These are phyloP conservation scores for Ganoderma meredithae DNA, from an alignment of 1,284 basidiomycete genomes.

Conservation along the genomic window DNA sequence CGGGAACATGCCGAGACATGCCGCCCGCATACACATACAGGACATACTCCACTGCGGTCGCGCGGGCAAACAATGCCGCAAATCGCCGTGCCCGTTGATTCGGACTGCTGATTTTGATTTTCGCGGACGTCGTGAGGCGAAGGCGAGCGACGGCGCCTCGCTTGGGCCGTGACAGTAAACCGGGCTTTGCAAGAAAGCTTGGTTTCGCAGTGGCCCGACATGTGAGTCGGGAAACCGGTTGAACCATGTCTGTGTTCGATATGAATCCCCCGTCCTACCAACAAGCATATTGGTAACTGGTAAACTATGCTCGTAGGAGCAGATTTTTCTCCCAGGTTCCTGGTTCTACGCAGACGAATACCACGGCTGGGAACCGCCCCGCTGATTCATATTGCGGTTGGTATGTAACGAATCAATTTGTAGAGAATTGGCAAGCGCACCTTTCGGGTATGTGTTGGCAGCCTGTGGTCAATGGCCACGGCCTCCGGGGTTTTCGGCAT, in stretches of 20 bases:
- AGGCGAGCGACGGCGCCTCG: too few relatives aligned
- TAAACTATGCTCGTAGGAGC: background rate
- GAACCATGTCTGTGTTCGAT: background rate
- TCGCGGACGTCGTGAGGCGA: too few relatives aligned
- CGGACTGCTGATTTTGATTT: background rate
- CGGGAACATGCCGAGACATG: too few relatives aligned
- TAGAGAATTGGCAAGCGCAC: too few relatives aligned
- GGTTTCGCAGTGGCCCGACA: background rate
- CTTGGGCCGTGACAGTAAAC: background rate
- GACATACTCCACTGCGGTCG: background rate
- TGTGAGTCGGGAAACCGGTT: too few relatives aligned
- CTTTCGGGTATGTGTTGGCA: too few relatives aligned
- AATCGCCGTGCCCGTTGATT: background rate
- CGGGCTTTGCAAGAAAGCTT: background rate
- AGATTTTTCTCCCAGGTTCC: background rate
- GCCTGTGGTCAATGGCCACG: too few relatives aligned
- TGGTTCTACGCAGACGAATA: background rate
- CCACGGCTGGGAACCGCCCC: background rate
- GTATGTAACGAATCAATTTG: background rate
- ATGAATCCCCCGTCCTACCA: background rate
- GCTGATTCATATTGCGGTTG: background rate
- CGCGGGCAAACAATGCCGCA: background rate
- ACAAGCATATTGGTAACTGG: background rate
- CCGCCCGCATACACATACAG: too few relatives aligned
- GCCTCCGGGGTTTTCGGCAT: too few relatives aligned